These are phyloP conservation scores for Trichoderma sp. DNA, from an alignment of 2,329 filamentous ascomycete species.

Conservation along the genomic window DNA sequence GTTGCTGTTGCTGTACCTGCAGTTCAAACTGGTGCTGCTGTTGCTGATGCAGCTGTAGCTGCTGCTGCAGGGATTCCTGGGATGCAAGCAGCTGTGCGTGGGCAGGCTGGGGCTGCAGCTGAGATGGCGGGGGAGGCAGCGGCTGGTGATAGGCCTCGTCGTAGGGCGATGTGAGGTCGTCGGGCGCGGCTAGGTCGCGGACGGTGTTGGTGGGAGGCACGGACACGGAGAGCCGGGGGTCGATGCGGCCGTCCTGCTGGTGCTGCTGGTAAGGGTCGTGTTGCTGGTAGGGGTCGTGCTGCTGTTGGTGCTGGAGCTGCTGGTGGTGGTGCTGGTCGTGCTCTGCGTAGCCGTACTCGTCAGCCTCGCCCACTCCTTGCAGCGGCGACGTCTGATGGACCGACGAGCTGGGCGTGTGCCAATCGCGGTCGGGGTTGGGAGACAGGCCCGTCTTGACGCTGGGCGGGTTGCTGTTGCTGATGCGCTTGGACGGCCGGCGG, in stretches of 20 bases:
- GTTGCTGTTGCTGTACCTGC: slow-evolving; percentile 34
- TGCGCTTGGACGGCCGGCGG: slow-evolving; percentile 60
- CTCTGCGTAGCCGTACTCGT: slow-evolving; percentile 41
- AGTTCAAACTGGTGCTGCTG: slow-evolving; percentile 33
- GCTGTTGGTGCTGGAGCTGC: not conserved
- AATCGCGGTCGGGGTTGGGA: slow-evolving; percentile 32
- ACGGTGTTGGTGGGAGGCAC: slow-evolving; percentile 45
- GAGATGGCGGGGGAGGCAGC: slow-evolving; percentile 31
- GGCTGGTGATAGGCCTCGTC: slow-evolving; percentile 48
- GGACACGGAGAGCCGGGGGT: slow-evolving; percentile 22
- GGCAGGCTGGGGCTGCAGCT: slow-evolving; percentile 31
- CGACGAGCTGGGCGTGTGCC: slow-evolving; percentile 31
- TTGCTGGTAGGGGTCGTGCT: slow-evolving; percentile 33
- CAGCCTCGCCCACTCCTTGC: slow-evolving; percentile 48
- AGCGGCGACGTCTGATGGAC: slow-evolving; percentile 45
- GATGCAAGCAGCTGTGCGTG: slow-evolving; percentile 30
- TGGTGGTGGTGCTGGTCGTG: slow-evolving; percentile 38
- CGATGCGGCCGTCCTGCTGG: slow-evolving; percentile 9
- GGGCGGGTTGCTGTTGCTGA: slow-evolving; percentile 49
- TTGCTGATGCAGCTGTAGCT: slow-evolving; percentile 30
- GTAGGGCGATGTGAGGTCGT: slow-evolving; percentile 48
- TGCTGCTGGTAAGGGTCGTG: slow-evolving; percentile 35
- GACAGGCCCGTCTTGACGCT: slow-evolving; percentile 48
- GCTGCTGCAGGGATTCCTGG: slow-evolving; percentile 39
- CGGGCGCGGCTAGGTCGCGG: slow-evolving; percentile 49